Base-by-base conservation (phyloP, 139 green algal genomes). In the Chlorella vulgaris region DNA sequence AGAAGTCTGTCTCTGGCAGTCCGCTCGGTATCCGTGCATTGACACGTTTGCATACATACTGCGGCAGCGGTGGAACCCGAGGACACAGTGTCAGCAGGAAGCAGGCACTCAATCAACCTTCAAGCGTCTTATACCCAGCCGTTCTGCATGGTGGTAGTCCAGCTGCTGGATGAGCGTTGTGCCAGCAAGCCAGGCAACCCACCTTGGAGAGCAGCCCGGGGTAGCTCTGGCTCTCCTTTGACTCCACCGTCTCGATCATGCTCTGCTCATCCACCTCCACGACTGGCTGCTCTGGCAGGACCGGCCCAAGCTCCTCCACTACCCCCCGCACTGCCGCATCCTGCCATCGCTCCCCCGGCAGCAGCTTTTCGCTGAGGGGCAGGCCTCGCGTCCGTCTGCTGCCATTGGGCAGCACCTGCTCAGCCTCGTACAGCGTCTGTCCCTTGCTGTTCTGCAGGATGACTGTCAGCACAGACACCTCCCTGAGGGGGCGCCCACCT, bases 401-500 rank as follows among this genome's bases (percentile, higher is more conserved):
- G 33, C 77, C 77, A 51, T 68, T 83, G 24, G 77, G 77, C 35
- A 83, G 77, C 77, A 83, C 65, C 70, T 83, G 77, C n/a, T 76
- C 63, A 10, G 26, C 65, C 28, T 83, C 77, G 6, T 67, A 68
- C 26, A 83, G 50, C 0, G n/a, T 76, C 77, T 83, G 65, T 4
- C 77, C 77, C 36, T 40, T 22, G 65, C 26, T 22, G 50, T 83
- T 83, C 19, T 28, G 36, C 4, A 83, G 35, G 35, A 76, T 10
- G 3, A 83, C 77, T 18, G 76, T 83, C 4, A 83, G 40, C 24
- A 83, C 77, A 10, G 39, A 42, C 7, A 83, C 77, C 36, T 69
- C 50, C 7, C 77, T 31, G 47, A 61, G 35, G 13, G 77, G 65
- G 65, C 65, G 21, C 26, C 65, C 66, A 15, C 8, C 50, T 2